Evolutionary conservation across 108 stramenopile genomes (phyloP).

Genomic region (Pelagomonas calceolata): DNA sequence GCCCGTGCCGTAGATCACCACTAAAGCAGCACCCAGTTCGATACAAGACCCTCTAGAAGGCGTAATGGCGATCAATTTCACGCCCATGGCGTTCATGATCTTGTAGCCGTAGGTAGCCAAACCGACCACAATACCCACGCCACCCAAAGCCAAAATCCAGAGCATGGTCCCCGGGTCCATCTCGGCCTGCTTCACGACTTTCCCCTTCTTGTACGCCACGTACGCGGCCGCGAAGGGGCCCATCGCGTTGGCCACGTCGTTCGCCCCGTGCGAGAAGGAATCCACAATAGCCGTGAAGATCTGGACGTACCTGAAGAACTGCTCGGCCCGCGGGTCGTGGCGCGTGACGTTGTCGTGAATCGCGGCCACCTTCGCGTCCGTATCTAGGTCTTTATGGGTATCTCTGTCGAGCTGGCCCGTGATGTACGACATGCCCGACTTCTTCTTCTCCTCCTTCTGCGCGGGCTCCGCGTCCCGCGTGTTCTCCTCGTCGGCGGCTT

Average conservation of each 20-base stretch:
- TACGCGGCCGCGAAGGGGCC: constrained; percentile 51
- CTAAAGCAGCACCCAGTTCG: constrained; percentile 47
- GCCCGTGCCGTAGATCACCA: constrained; percentile 47
- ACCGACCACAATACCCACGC: constrained; percentile 45
- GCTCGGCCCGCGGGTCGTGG: constrained; percentile 41
- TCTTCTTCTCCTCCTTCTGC: constrained; percentile 36
- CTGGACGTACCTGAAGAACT: constrained; percentile 50
- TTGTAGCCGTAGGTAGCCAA: constrained; percentile 45
- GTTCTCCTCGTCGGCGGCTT: constrained; percentile 48
- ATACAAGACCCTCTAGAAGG: constrained; percentile 50
- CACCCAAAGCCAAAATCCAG: constrained; percentile 54
- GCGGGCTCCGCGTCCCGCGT: constrained; percentile 41
- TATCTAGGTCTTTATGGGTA: neutral
- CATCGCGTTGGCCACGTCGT: constrained; percentile 60
- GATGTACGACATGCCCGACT: constrained; percentile 47
- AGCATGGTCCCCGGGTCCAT: constrained; percentile 36
- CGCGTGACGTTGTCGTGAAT: constrained; percentile 43
- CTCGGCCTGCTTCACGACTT: constrained; percentile 12
- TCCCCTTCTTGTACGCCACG: constrained; percentile 37
- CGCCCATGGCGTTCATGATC: constrained; percentile 43
- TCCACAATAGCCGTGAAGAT: constrained; percentile 56
- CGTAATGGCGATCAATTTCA: constrained; percentile 34
- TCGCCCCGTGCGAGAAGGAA: constrained; percentile 63
- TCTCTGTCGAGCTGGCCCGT: neutral
- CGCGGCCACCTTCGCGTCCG: constrained; percentile 19